Evolutionary conservation across 306 rosid species (phyloP), one percentile per base, ranked within the genome.

Genomic region (Sicyos edulis): DNA sequence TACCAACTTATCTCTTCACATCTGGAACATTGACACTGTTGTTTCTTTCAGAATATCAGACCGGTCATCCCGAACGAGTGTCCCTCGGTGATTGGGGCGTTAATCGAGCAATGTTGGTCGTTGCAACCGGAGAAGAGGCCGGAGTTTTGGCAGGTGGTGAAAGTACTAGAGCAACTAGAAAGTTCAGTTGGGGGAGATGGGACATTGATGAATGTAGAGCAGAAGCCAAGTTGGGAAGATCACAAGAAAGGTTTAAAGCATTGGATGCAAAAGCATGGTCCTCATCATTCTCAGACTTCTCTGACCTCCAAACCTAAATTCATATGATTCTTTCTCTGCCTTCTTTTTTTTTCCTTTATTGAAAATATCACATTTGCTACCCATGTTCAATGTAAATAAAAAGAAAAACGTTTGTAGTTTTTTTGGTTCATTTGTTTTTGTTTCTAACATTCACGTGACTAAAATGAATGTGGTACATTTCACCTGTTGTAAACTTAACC

Each of bases 91-190:
- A 81, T 95, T 89, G 76, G 83, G 80, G 90, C 86, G 10, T 81
- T 95, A 60, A 91, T 95, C 8, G 92, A 91, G 83, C 97, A 87
- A 71, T 91, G 99, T 66, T 95, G 97, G 99, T 82, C 88, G 8
- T 70, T 73, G 75, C 96, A 87, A 52, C 85, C 96, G 3, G 92
- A 87, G 0, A 91, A 89, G 83, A 82, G 99, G 82, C 96, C 95
- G 0, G 96, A 95, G 69, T 95, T 91, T 75, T 89, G 95, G 92
- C 96, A 91, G 80, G 55, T 95, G 68, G 99, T 91, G 19, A 95
- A 86, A 86, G 89, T 88, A 37, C 78, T 95, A 15, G 95, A 91
- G 83, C 88, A 95, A 74, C 77, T 95, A 52, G 78, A 95, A 73
- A 62, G 88, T 50, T 95, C 96, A 1, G 73, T 91, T 79, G 86